Evolutionary conservation across 2,329 filamentous ascomycete genomes (phyloP).

Genomic region (Ceratocystis eucalypticola): DNA sequence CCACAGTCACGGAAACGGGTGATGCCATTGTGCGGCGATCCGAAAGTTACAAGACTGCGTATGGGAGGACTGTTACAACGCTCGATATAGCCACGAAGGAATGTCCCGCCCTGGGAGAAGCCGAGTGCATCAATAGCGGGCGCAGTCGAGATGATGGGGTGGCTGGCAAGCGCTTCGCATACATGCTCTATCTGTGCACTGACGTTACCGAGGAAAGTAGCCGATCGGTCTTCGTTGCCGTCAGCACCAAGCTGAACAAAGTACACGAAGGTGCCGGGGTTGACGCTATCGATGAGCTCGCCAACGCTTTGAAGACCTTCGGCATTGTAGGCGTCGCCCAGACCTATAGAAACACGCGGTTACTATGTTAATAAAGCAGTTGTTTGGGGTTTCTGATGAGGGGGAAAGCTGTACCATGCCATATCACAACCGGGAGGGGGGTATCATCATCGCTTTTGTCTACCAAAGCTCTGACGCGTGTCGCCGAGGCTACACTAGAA

Average conservation of each 20-base stretch:
- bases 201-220: conserved; percentile 84
- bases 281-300: conserved; percentile 53
- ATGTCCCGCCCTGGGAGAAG: conserved; percentile 92
- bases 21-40: conserved; percentile 88
- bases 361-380: neutral
- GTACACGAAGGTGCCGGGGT: conserved; percentile 79
- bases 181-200: conserved; percentile 63
- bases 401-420: conserved; percentile 49
- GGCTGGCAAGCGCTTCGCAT: conserved; percentile 59
- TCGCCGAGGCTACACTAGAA: conserved; percentile 24
- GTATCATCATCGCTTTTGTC: conserved; percentile 42
- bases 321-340: conserved; percentile 59
- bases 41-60: conserved; percentile 72
- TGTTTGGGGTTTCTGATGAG: neutral
- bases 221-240: conserved; percentile 56
- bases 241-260: conserved; percentile 58
- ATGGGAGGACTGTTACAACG: conserved; percentile 68
- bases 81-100: conserved; percentile 82
- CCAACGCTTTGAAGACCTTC: conserved; percentile 62
- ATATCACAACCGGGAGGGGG: conserved; percentile 83
- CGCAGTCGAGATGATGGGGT: conserved; percentile 69
- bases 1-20: conserved; percentile 64
- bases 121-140: conserved; percentile 81
- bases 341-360: conserved; percentile 27
- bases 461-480: conserved; percentile 21